phyloP scores from a whole-genome alignment of 352 stramenopile genomes.

The Phytophthora tentaculata region DNA sequence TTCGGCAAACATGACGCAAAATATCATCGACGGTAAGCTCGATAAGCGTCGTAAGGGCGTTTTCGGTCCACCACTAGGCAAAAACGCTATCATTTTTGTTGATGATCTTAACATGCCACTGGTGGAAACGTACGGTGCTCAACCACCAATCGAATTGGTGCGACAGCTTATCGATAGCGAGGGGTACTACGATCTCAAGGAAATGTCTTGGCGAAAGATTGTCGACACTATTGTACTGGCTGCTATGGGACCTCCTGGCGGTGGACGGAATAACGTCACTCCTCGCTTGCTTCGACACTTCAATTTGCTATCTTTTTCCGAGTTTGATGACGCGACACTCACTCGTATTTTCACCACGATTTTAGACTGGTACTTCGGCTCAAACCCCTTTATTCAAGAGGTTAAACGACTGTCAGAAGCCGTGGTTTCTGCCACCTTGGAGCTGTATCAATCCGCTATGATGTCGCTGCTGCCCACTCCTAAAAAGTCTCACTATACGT shows the following conservation, averaged over 20 bases:
- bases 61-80: slow-evolving; percentile 90
- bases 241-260: slow-evolving; percentile 92
- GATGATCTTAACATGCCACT: slow-evolving; percentile 97
- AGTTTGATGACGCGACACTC: slow-evolving; percentile 94
- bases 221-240: slow-evolving; percentile 91
- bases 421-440: slow-evolving; percentile 91
- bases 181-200: slow-evolving; percentile 94
- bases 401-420: slow-evolving; percentile 75
- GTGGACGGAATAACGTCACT: slow-evolving; percentile 91
- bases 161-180: slow-evolving; percentile 91
- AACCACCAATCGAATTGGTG: slow-evolving; percentile 93
- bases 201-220: slow-evolving; percentile 93
- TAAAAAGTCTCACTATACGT: slow-evolving; percentile 96
- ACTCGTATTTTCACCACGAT: slow-evolving; percentile 94
- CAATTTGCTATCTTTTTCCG: slow-evolving; percentile 93
- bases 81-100: slow-evolving; percentile 91
- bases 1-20: slow-evolving; percentile 94
- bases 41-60: slow-evolving; percentile 93
- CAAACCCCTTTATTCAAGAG: slow-evolving; percentile 67
- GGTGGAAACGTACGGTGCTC: slow-evolving; percentile 93
- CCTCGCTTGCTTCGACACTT: slow-evolving; percentile 93
- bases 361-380: slow-evolving; percentile 84
- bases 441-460: slow-evolving; percentile 90
- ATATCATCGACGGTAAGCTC: slow-evolving; percentile 96
- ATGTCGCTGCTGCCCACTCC: slow-evolving; percentile 90